Evolutionary conservation across 306 rosid genomes (phyloP), one percentile per base, ranked within the genome.

Genomic region (Abrus pulchellus): DNA sequence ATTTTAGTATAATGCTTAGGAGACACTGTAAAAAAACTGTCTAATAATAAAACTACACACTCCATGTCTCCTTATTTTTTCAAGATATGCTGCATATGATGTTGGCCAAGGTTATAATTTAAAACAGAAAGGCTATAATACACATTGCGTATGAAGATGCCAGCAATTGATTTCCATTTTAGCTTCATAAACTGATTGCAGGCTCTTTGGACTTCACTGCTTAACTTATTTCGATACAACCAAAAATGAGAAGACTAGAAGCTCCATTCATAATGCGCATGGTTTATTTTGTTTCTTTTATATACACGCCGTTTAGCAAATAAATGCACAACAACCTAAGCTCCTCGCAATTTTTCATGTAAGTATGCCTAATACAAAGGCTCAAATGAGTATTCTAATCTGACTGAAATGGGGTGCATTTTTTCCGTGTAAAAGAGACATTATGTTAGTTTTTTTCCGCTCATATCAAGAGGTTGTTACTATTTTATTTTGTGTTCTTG

Each of bases 241-340:
- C 60, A 72, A 72, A 63, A 71, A 9, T 14, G 41, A 56, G 12
- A 76, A 14, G 62, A 65, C 76, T 47, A 65, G 59, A 65, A 68
- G 76, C 66, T 63, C 28, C 70, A 55, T 72, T 72, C 79, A 27
- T 72, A 56, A 72, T 72, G 79, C 55, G 10, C 78, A 72, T 83
- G 80, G 27, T 77, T 43, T 76, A 14, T 63, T 61, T 70, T 76
- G 47, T 63, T 61, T 70, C 57, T 5, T 72, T 11, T 72, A 41
- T 28, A 70, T 40, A 53, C 67, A 65, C 7, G 45, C 53, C 34
- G 34, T 65, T 65, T 38, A 8, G 65, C 30, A 77, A 50, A 50
- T 47, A 33, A 9, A 29, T 50, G 29, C 44, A 38, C 7, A 33
- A 12, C 11, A 40, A 9, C 71, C 9, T 13, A 60, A 49, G 36